Evolutionary conservation across 2,329 filamentous ascomycete genomes (phyloP).

Genomic region (Capronia americana): DNA sequence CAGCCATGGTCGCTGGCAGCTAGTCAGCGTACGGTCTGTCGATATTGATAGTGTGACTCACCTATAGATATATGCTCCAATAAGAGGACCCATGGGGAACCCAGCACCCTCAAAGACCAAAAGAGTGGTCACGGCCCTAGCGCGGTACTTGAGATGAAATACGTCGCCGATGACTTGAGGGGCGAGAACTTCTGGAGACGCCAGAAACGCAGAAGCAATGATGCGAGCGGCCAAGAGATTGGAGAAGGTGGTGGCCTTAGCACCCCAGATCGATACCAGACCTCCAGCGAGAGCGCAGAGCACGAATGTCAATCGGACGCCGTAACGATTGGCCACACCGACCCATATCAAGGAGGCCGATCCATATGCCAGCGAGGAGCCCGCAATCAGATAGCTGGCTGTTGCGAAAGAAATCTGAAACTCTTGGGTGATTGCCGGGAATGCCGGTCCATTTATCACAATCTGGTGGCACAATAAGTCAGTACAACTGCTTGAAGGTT

Average conservation of each 20-base stretch:
- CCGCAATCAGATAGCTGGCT: too few species aligned
- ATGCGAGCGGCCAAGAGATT: conserved; percentile 4
- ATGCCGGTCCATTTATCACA: too few species aligned
- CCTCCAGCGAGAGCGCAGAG: neutral
- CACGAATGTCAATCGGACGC: too few species aligned
- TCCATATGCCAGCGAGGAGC: too few species aligned
- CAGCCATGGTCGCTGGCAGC: conserved; percentile 1
- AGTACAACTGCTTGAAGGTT: too few species aligned
- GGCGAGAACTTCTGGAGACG: conserved; percentile 13
- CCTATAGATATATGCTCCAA: conserved; percentile 17
- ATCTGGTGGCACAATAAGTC: too few species aligned
- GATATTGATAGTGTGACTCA: conserved; percentile 6
- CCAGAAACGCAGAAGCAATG: conserved; percentile 1
- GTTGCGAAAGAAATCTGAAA: too few species aligned
- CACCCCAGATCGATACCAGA: conserved; percentile 9
- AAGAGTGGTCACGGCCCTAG: conserved; percentile 10
- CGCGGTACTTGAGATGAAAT: conserved; percentile 14
- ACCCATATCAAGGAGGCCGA: too few species aligned
- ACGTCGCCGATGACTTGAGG: conserved; percentile 20
- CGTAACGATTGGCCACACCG: too few species aligned
- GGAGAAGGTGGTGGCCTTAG: conserved; percentile 15
- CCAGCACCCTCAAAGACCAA: conserved; percentile 7
- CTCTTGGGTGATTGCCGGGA: too few species aligned
- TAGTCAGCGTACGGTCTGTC: neutral
- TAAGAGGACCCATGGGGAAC: conserved; percentile 10